Conservation (phyloP, 78 protist genomes). For the Diacronema lutheri region DNA sequence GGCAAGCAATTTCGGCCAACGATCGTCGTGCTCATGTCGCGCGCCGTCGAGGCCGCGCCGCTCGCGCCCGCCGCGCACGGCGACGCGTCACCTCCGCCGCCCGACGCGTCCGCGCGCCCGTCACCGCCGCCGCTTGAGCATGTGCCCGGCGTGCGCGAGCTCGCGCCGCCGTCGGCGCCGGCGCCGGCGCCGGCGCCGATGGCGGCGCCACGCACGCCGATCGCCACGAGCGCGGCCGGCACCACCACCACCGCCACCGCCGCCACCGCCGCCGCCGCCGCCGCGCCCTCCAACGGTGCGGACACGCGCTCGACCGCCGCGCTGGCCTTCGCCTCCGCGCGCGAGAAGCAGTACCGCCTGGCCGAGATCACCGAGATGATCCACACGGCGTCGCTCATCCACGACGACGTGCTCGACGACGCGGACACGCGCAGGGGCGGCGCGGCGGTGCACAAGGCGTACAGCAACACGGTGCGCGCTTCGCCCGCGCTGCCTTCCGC, state of each 20-base stretch:
- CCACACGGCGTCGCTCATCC: constrained; percentile 83
- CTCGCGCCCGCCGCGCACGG: too few relatives aligned
- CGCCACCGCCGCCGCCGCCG: too few relatives aligned
- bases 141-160: neutral
- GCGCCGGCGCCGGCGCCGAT: neutral
- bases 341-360: constrained; percentile 5
- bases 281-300: too few relatives aligned
- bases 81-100: too few relatives aligned
- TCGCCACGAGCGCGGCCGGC: too few relatives aligned
- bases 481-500: too few relatives aligned
- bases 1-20: constrained; percentile 30
- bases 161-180: neutral
- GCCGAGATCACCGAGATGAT: constrained; percentile 85
- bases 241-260: too few relatives aligned
- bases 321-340: neutral
- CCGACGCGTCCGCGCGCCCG: neutral
- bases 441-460: neutral
- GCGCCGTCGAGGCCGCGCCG: neutral
- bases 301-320: too few relatives aligned
- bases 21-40: neutral
- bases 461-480: neutral
- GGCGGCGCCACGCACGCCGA: neutral
- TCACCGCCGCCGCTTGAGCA: neutral
- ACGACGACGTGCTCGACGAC: constrained; percentile 81
- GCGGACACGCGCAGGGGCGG: constrained; percentile 52